Percentiles rank a stretch among this genome's conserved stretches.
Conservation (phyloP, 1,284 basidiomycete genomes). For the Lentinus polychrous region DNA sequence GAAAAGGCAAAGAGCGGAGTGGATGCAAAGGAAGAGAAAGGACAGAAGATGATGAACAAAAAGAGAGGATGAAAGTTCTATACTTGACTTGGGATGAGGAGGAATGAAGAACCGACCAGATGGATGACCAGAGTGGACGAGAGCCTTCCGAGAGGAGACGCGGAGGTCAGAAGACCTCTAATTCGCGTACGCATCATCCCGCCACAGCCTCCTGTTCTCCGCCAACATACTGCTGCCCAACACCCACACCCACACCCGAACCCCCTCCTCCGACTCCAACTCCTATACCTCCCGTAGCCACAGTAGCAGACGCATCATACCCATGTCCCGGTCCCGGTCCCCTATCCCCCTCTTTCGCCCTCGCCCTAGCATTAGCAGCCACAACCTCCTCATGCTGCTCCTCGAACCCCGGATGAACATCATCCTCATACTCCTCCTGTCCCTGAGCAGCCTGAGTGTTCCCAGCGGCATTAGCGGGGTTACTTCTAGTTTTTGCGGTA, state of each 20-base stretch:
- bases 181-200: background rate
- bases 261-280: background rate
- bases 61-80: too few species aligned
- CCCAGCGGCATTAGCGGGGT: conserved; percentile 5
- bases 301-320: too few species aligned
- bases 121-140: too few species aligned
- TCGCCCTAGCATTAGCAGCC: conserved; percentile 18
- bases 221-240: background rate
- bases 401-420: conserved; percentile 30
- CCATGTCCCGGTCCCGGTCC: background rate
- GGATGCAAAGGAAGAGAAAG: too few species aligned
- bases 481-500: conserved; percentile 25
- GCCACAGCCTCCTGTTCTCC: background rate
- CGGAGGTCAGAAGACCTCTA: background rate
- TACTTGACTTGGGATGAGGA: too few species aligned
- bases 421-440: conserved; percentile 24
- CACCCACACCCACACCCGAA: too few species aligned
- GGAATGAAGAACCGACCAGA: too few species aligned
- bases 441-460: background rate
- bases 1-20: too few species aligned
- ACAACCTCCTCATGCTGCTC: conserved; percentile 11
- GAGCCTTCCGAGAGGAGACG: too few species aligned
- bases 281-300: background rate
- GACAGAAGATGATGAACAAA: too few species aligned
- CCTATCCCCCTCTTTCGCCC: conserved; percentile 4